These are phyloP conservation scores for Aegilops tauschii DNA, from an alignment of 176 grass and related monocot species.

Conservation along the genomic window DNA sequence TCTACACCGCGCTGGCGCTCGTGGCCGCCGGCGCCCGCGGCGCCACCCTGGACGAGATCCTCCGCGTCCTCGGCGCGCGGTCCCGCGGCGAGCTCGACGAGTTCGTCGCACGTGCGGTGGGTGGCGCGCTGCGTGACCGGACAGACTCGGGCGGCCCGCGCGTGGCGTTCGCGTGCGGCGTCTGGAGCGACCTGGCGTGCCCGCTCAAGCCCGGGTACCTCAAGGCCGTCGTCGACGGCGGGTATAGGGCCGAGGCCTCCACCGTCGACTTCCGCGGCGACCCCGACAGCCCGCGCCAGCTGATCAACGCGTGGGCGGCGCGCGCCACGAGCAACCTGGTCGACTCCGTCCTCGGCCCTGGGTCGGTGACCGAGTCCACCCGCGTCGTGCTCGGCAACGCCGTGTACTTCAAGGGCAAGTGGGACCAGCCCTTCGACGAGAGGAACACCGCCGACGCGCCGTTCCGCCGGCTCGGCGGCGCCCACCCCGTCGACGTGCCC, in stretches of 20 bases:
- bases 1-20: background rate
- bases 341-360: background rate
- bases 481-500: background rate
- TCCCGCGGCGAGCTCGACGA: background rate
- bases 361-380: background rate
- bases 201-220: background rate
- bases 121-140: background rate
- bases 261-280: background rate
- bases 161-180: background rate
- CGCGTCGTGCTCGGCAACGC: background rate
- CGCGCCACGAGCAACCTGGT: background rate
- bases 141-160: background rate
- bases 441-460: background rate
- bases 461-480: background rate
- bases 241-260: background rate
- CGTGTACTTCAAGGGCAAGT: slow-evolving; percentile 9
- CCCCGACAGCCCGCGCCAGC: background rate
- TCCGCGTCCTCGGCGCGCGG: background rate
- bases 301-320: background rate
- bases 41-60: background rate
- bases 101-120: background rate
- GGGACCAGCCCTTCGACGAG: background rate
- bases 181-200: background rate
- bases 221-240: background rate
- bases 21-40: background rate